Conservation (phyloP, 2,329 filamentous ascomycete genomes). For the Stachybotrys chartarum region DNA sequence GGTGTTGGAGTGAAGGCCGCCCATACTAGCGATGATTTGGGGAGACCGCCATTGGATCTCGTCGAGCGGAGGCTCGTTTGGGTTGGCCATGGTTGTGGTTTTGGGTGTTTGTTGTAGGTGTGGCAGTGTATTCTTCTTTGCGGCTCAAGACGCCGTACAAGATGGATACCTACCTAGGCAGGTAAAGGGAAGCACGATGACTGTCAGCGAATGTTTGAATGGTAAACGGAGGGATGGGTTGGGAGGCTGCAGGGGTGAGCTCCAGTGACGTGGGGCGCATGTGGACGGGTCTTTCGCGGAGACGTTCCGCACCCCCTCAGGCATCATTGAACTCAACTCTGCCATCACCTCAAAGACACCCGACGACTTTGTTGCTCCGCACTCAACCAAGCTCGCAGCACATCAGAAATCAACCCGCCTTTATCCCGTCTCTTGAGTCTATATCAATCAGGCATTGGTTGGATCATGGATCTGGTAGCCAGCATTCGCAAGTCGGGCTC, state of each 20-base stretch:
- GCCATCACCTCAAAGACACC: background rate
- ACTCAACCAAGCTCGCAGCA: background rate
- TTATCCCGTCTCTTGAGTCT: background rate
- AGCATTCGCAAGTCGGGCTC: slow-evolving; percentile 87
- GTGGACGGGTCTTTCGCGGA: slow-evolving; percentile 2
- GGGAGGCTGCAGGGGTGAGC: slow-evolving; percentile 3
- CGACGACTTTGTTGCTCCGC: too few relatives aligned
- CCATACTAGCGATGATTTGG: slow-evolving; percentile 39
- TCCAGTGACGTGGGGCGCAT: slow-evolving; percentile 8
- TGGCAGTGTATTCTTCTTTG: background rate
- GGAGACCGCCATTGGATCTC: slow-evolving; percentile 61
- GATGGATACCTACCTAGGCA: background rate
- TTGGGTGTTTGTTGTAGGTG: too few relatives aligned
- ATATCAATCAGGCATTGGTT: background rate
- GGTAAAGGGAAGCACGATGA: too few relatives aligned
- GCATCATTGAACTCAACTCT: background rate
- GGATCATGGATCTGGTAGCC: slow-evolving; percentile 81
- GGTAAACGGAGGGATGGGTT: background rate
- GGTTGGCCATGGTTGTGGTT: slow-evolving; percentile 29
- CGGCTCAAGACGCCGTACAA: background rate
- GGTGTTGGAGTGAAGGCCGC: slow-evolving; percentile 56
- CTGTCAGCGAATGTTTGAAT: background rate
- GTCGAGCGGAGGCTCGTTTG: slow-evolving; percentile 49
- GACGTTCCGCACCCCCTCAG: slow-evolving; percentile 6
- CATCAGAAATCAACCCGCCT: background rate